Base-by-base conservation (phyloP, 371 early-diverging fungal species). In the Rhizopus arrhizus region DNA sequence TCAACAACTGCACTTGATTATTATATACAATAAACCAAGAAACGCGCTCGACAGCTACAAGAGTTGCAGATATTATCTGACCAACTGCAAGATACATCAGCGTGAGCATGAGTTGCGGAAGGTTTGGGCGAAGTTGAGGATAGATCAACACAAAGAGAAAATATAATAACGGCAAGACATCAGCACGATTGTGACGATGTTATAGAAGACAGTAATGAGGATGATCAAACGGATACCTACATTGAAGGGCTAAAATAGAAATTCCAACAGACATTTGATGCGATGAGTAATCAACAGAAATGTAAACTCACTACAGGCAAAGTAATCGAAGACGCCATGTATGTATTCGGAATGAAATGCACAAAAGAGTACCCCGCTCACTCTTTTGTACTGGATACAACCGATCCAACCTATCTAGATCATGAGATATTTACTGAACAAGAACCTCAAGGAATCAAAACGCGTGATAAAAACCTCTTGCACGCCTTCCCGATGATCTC, bases 371-470 rank as follows among this genome's bases (percentile, higher is more conserved):
- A 51, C n/a, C 34, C 22, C 33, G 48, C 22, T 29, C 48, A 48
- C 48, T 48, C 48, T 48, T 48, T 48, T 31, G 31, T 28, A 29
- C n/a, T 51, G 34, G 11, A 51, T 51, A n/a, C 34, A 35, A 9
- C 51, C 51, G 34, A 51, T n/a, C 35, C 51, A 33, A 35, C 33
- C 32, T 13, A 33, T 51, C 34, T 51, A 34, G 35, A 51, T 13
- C 15, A 51, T 31, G 35, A 28, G 32, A 34, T 35, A 34, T 51
- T 51, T 11, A 51, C 34, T 31, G 51, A 33, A 31, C 3, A 51
- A 51, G 31, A 51, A 34, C 32, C 12, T 34, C n/a, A 48, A 48
- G 48, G 12, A 48, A 48, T 48, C 48, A 48, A 48, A 31, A 48
- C 31, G 22, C 22, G 31, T 28, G 10, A 48, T 22, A 51, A 51